Evolutionary conservation across 2,329 filamentous ascomycete genomes (phyloP).

Genomic region (Hypoxylon sp.): DNA sequence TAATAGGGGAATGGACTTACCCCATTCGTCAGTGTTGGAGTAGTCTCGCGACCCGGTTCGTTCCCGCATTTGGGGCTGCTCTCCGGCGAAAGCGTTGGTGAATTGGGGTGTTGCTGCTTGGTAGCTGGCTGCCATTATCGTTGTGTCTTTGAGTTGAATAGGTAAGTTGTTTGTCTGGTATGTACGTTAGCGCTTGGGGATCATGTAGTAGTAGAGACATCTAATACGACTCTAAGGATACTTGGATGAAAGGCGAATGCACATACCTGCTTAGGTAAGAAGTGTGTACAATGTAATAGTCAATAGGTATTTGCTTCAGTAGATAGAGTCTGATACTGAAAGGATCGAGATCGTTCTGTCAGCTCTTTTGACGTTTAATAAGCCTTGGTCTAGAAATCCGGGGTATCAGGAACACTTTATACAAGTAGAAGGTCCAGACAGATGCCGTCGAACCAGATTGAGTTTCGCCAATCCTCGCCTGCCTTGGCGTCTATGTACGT

Average conservation of each 20-base stretch:
- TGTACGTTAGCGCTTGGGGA: too few species aligned
- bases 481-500: constrained; percentile 30
- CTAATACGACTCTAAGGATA: not conserved
- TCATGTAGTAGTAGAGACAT: not conserved
- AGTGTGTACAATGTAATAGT: too few species aligned
- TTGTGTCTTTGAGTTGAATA: constrained; percentile 14
- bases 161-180: not conserved
- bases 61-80: constrained; percentile 55
- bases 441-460: constrained; percentile 25
- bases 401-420: constrained; percentile 27
- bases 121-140: constrained; percentile 42
- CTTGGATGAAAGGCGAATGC: not conserved
- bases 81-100: constrained; percentile 51
- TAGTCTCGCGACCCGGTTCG: constrained; percentile 50
- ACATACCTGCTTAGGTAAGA: constrained; percentile 20
- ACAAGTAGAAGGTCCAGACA: constrained; percentile 18
- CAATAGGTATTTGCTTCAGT: constrained; percentile 4
- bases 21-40: constrained; percentile 61
- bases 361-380: not conserved
- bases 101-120: constrained; percentile 46
- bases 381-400: constrained; percentile 1
- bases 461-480: constrained; percentile 34
- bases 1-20: constrained; percentile 51
- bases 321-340: constrained; percentile 1
- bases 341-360: constrained; percentile 29